These are phyloP conservation scores for Litchi chinensis DNA, from an alignment of 345 rosid genomes.

Conservation along the genomic window DNA sequence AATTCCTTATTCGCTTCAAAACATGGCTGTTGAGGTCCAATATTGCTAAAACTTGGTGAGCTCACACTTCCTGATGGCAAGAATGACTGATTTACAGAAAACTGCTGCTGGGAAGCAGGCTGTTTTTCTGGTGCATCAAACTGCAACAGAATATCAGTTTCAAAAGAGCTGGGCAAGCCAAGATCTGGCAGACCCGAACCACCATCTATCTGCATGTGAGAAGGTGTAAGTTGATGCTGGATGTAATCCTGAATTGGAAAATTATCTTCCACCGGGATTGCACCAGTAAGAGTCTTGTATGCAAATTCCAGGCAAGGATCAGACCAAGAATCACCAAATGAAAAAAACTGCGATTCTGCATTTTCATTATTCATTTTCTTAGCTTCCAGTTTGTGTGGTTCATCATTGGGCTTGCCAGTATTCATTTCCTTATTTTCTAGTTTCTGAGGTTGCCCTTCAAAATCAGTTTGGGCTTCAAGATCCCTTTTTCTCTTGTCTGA, in stretches of 20 bases:
- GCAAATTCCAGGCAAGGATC: constrained; percentile 50
- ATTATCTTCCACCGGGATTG: constrained; percentile 35
- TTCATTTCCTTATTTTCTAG: constrained; percentile 9
- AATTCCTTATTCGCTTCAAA: constrained; percentile 20
- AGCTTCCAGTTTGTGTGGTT: neutral
- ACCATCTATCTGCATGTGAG: constrained; percentile 26
- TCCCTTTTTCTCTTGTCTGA: constrained; percentile 20
- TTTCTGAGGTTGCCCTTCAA: neutral
- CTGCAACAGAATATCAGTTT: constrained; percentile 30
- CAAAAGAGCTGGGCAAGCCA: constrained; percentile 37
- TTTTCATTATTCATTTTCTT: constrained; percentile 18
- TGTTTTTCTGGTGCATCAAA: constrained; percentile 21
- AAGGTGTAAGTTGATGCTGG: constrained; percentile 33
- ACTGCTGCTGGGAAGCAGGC: constrained; percentile 21
- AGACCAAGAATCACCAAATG: constrained; percentile 42
- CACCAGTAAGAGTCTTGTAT: constrained; percentile 49
- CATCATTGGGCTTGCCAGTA: constrained; percentile 18
- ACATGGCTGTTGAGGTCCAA: constrained; percentile 26
- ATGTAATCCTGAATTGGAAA: constrained; percentile 41
- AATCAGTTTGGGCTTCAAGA: constrained; percentile 16
- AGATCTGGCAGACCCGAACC: constrained; percentile 36
- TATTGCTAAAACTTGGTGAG: constrained; percentile 26
- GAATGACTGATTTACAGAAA: constrained; percentile 14
- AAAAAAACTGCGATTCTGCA: constrained; percentile 16
- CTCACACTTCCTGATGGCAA: constrained; percentile 14